phyloP scores from a whole-genome alignment of 345 rosid species.

The Physaria fendleri region DNA sequence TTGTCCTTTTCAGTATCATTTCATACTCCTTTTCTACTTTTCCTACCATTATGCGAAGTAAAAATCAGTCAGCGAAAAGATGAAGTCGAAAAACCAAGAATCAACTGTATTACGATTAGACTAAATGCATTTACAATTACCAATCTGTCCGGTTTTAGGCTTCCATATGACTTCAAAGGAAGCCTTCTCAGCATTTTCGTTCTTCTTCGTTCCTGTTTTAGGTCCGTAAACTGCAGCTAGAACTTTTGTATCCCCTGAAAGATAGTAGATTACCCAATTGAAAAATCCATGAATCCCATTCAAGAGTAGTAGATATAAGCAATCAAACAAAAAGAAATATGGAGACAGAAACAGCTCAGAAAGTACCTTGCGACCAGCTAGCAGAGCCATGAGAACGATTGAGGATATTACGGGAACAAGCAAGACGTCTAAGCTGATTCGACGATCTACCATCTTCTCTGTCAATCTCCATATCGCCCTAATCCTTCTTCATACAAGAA shows the following conservation, averaged over 20 bases:
- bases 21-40: conserved; percentile 72
- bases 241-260: conserved; percentile 76
- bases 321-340: neutral
- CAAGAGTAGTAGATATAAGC: neutral
- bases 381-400: conserved; percentile 96
- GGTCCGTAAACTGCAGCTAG: conserved; percentile 93
- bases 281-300: neutral
- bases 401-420: conserved; percentile 68
- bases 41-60: conserved; percentile 35
- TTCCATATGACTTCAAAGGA: conserved; percentile 92
- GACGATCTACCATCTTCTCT: conserved; percentile 59
- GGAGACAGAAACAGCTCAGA: neutral
- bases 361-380: conserved; percentile 87
- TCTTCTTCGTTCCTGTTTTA: conserved; percentile 82
- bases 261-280: neutral
- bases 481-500: conserved; percentile 1
- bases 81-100: neutral
- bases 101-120: neutral
- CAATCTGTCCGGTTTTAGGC: conserved; percentile 87
- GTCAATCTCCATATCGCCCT: conserved; percentile 47
- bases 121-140: conserved; percentile 18
- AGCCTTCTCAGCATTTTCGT: conserved; percentile 87
- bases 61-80: neutral
- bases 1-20: conserved; percentile 74
- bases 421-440: conserved; percentile 72